A percentile compares a stretch with the other conserved stretches of the same genome.
phyloP scores from a whole-genome alignment of 2,329 filamentous ascomycete genomes.

The Xylaria sp. region DNA sequence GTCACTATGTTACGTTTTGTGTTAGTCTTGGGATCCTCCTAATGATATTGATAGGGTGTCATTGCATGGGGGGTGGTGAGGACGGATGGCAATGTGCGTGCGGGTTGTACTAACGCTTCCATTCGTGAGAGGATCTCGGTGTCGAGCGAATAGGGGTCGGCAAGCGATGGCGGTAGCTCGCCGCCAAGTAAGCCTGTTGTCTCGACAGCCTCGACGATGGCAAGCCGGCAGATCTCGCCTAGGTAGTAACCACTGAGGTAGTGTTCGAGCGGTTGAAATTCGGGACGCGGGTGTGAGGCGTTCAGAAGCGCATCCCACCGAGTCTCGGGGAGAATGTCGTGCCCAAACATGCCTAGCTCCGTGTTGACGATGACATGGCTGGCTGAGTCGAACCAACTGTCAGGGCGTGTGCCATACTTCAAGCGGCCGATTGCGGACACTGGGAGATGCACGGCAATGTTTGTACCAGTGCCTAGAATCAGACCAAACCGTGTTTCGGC shows the following conservation, averaged over 20 bases:
- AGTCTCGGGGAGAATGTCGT: conserved; percentile 66
- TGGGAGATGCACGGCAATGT: conserved; percentile 72
- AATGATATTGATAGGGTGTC: background rate
- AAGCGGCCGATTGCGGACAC: conserved; percentile 62
- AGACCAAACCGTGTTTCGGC: conserved; percentile 69
- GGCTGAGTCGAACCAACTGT: conserved; percentile 66
- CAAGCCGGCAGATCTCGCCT: conserved; percentile 70
- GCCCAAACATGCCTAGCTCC: conserved; percentile 74
- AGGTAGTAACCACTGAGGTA: conserved; percentile 73
- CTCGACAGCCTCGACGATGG: conserved; percentile 67
- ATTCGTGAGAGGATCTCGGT: conserved; percentile 69
- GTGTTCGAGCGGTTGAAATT: conserved; percentile 55
- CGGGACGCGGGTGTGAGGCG: conserved; percentile 57
- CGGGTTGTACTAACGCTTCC: conserved; percentile 59
- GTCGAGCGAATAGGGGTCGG: conserved; percentile 65
- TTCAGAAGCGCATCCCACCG: conserved; percentile 68
- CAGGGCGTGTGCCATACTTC: conserved; percentile 67
- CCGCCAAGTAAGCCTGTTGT: conserved; percentile 66
- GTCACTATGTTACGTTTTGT: conserved; percentile 53
- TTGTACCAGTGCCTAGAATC: conserved; percentile 74
- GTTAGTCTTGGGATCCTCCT: conserved; percentile 25
- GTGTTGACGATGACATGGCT: conserved; percentile 74
- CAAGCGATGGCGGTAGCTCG: conserved; percentile 63
- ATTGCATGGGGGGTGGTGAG: background rate
- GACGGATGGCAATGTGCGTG: background rate